These are phyloP conservation scores for Paxillus ammoniavirescens DNA, from an alignment of 768 basidiomycete genomes.

Conservation along the genomic window DNA sequence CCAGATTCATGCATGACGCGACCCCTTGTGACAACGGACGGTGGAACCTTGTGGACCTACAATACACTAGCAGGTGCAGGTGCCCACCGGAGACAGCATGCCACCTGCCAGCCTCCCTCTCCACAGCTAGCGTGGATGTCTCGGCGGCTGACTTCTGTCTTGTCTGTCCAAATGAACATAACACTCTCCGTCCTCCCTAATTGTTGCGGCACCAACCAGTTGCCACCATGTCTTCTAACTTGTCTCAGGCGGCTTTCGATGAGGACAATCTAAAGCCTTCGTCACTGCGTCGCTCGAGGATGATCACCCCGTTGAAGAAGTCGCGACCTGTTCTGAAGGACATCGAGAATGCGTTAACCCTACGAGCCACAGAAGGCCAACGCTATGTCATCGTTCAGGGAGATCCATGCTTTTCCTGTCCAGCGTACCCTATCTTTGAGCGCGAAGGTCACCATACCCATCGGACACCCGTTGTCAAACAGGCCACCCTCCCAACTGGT, in stretches of 20 bases:
- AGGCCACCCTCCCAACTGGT: background rate
- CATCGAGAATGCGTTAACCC: slow-evolving; percentile 12
- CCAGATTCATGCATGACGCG: too few relatives aligned
- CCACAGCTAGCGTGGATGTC: background rate
- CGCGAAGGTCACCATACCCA: background rate
- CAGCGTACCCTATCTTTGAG: slow-evolving; percentile 3
- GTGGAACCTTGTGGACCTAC: background rate
- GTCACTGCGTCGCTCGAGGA: background rate
- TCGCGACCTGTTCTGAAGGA: slow-evolving; percentile 15
- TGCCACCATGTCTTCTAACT: background rate
- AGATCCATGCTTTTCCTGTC: background rate
- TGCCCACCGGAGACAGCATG: background rate
- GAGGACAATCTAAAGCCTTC: background rate
- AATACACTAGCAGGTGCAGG: background rate
- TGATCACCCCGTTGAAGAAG: background rate
- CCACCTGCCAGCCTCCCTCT: background rate
- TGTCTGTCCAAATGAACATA: background rate
- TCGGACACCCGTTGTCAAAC: background rate
- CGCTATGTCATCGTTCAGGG: slow-evolving; percentile 13
- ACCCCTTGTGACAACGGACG: too few relatives aligned
- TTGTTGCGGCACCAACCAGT: background rate
- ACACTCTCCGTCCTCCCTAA: background rate
- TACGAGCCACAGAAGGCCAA: slow-evolving; percentile 10
- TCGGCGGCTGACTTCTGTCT: slow-evolving; percentile 17
- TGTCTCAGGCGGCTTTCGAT: background rate